These are phyloP conservation scores for Nothophoma quercina DNA, from an alignment of 2,329 filamentous ascomycete species.

Conservation along the genomic window DNA sequence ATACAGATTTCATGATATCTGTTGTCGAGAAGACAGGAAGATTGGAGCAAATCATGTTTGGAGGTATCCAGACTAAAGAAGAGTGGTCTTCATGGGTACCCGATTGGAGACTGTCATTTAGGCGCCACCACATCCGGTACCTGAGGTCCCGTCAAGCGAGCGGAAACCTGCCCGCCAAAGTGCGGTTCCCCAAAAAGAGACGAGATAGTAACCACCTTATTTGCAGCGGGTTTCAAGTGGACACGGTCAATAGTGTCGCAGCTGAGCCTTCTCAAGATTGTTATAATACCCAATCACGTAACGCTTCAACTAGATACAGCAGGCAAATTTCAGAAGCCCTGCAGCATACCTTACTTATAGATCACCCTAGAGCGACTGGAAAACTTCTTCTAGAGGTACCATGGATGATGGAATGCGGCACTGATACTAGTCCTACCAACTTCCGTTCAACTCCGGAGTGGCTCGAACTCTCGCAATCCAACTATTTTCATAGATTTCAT, in stretches of 20 bases:
- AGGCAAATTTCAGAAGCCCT: background rate
- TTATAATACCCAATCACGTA: conserved; percentile 1
- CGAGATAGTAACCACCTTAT: background rate
- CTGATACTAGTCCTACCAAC: background rate
- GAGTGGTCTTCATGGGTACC: conserved; percentile 3
- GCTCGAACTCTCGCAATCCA: conserved; percentile 1
- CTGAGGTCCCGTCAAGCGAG: conserved; percentile 3
- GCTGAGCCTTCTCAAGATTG: background rate
- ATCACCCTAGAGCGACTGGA: background rate
- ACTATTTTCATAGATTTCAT: conserved; percentile 1
- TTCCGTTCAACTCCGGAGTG: background rate
- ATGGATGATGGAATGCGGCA: background rate
- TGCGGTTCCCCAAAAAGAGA: background rate
- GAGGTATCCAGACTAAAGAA: conserved; percentile 3
- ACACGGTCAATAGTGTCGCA: conserved; percentile 5
- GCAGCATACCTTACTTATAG: conserved; percentile 6
- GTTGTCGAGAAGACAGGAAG: background rate
- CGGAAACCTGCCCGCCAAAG: conserved; percentile 1
- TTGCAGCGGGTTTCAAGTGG: conserved; percentile 6
- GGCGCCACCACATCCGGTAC: conserved; percentile 4
- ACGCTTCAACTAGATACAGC: conserved; percentile 2
- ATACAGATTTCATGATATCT: conserved; percentile 6
- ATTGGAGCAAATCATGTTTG: conserved; percentile 1
- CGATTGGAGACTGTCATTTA: conserved; percentile 6
- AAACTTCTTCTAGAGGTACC: conserved; percentile 4